These are phyloP conservation scores for Hordeum marinum DNA, from an alignment of 176 grass and related monocot species.

Conservation along the genomic window DNA sequence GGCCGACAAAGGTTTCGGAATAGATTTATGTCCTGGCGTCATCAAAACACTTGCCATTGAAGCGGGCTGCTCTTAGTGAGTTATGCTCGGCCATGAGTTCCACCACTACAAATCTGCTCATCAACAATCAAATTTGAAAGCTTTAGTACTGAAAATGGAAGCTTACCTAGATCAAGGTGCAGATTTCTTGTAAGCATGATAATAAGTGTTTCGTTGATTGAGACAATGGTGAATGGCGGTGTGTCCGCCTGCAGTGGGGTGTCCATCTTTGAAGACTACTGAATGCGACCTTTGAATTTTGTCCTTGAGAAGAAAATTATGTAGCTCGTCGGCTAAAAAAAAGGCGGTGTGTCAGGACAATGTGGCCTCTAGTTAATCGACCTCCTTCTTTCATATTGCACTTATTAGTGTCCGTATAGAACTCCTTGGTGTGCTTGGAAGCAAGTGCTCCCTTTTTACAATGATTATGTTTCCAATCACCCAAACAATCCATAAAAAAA, in stretches of 20 bases:
- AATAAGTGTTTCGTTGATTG: background rate
- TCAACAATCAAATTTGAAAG: background rate
- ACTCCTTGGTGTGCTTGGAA: no score
- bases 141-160: background rate
- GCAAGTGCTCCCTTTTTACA: no score
- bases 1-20: constrained; percentile 39
- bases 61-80: constrained; percentile 57
- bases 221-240: background rate
- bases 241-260: background rate
- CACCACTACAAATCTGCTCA: constrained; percentile 7
- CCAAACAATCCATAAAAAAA: no score
- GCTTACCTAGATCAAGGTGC: background rate
- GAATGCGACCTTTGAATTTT: background rate
- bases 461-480: no score
- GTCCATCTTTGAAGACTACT: background rate
- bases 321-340: background rate
- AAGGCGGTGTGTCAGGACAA: background rate
- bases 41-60: constrained; percentile 74
- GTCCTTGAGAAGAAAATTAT: background rate
- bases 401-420: no score
- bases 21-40: constrained; percentile 53
- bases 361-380: background rate
- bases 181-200: background rate
- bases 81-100: background rate
- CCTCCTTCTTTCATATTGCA: no score